Base-by-base conservation (phyloP, 345 rosid genomes). In the Gossypium longicalyx region DNA sequence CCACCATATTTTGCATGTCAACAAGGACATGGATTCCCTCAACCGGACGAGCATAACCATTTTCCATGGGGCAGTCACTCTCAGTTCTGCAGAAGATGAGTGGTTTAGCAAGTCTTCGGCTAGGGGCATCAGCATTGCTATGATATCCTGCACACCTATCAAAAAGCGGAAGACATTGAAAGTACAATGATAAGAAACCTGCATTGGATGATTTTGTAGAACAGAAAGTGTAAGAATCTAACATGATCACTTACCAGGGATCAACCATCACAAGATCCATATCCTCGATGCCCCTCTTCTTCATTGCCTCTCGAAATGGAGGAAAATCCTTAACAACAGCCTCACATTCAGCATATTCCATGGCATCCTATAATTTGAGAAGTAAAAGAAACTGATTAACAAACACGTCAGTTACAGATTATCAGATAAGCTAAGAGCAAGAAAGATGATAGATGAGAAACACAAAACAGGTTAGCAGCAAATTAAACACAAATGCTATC, bases 201-300 rank as follows among this genome's bases (percentile, higher is more conserved):
- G 12, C 48, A 76, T 0, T 38, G 74, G 25, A 81, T 12, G 66
- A 44, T 56, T 27, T 38, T 10, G 49, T 56, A 23, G 38, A 67
- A 23, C 19, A 56, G 27, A 27, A 20, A 45, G 22, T 74, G 25
- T 54, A 53, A 62, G 62, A 38, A 71, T 72, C 61, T 66, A 71
- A 70, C 23, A 52, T 2, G 38, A 59, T 62, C 45, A 77, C 89
- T 70, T 74, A 90, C 93, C 93, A 89, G 41, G 91, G 85, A 82
- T 89, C 91, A 70, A 89, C 93, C 96, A 89, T 88, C 56, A 90
- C 87, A 76, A 90, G 91, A 47, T 89, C 96, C 91, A 90, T 82
- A 74, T 90, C 93, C 54, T 83, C 90, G 51, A 90, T 86, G 66
- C 93, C 96, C 77, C 96, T 86, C 78, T 82, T 87, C 81, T 78